phyloP scores from a whole-genome alignment of 371 early-diverging fungal genomes.

The Sporodiniella umbellata region DNA sequence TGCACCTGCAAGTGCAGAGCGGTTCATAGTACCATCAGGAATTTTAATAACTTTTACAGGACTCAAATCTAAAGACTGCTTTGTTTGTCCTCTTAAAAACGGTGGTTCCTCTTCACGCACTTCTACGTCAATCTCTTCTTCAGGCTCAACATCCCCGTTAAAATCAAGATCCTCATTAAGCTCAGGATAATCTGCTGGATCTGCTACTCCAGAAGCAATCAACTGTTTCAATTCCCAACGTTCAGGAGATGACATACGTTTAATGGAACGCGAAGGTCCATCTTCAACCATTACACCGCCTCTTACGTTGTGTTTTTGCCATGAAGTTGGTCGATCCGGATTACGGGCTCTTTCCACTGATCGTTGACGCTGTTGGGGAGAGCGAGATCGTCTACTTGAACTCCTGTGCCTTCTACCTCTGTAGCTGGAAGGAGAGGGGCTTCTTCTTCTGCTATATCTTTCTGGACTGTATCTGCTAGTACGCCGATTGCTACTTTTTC shows the following conservation, averaged over 20 bases:
- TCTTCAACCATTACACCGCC: slow-evolving; percentile 49
- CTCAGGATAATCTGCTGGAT: slow-evolving; percentile 83
- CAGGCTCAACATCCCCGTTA: slow-evolving; percentile 74
- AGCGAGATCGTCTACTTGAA: slow-evolving; percentile 8
- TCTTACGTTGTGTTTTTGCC: slow-evolving; percentile 9
- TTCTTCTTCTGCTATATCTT: slow-evolving; percentile 13
- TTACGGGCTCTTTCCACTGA: slow-evolving; percentile 54
- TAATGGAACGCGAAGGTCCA: slow-evolving; percentile 59
- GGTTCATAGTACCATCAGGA: slow-evolving; percentile 94
- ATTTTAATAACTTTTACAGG: slow-evolving; percentile 97
- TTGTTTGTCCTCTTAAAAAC: slow-evolving; percentile 92
- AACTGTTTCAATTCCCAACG: slow-evolving; percentile 96
- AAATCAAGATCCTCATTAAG: slow-evolving; percentile 72
- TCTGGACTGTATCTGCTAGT: too few species aligned
- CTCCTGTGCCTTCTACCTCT: slow-evolving; percentile 14
- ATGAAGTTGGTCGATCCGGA: slow-evolving; percentile 58
- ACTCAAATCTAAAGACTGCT: slow-evolving; percentile 78
- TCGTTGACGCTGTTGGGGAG: slow-evolving; percentile 2
- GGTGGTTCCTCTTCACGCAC: slow-evolving; percentile 93
- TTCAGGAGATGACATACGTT: slow-evolving; percentile 95
- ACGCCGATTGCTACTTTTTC: too few species aligned
- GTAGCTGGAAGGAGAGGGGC: slow-evolving; percentile 24
- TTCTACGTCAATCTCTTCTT: slow-evolving; percentile 97
- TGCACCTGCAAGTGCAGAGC: slow-evolving; percentile 92
- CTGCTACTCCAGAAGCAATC: slow-evolving; percentile 90